These are phyloP conservation scores for Fusarium drepaniforme DNA, from an alignment of 2,329 filamentous ascomycete species.

Conservation along the genomic window DNA sequence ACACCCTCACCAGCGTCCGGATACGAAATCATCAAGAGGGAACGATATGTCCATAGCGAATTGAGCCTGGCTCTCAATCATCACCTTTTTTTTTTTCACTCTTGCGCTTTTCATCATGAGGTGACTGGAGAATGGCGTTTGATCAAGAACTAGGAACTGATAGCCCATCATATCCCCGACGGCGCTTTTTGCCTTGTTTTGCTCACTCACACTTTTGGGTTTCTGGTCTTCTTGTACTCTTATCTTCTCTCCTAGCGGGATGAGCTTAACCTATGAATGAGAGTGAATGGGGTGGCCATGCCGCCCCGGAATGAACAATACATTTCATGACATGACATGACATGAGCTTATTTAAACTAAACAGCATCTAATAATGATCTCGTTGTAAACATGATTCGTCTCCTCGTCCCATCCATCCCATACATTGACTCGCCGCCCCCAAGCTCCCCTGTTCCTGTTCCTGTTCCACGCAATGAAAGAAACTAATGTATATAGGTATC, in stretches of 20 bases:
- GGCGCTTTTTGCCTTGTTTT: background rate
- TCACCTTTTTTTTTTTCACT: background rate
- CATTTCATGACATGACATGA: background rate
- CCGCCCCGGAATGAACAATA: background rate
- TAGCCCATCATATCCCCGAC: background rate
- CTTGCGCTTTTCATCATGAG: conserved; percentile 10
- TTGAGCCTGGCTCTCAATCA: conserved; percentile 19
- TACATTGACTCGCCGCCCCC: background rate
- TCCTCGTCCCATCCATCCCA: background rate
- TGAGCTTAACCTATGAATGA: background rate
- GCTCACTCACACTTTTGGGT: background rate
- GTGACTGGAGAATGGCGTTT: conserved; percentile 29
- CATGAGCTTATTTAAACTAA: background rate
- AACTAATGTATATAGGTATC: conserved; percentile 22
- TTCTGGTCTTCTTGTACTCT: conserved; percentile 16
- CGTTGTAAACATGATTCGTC: conserved; percentile 4
- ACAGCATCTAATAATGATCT: background rate
- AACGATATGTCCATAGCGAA: conserved; percentile 25
- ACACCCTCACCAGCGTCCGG: background rate
- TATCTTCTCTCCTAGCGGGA: background rate
- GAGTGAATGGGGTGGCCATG: background rate
- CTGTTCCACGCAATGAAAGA: background rate
- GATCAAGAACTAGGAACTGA: conserved; percentile 14
- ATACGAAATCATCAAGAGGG: conserved; percentile 10
- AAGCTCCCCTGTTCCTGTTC: background rate